phyloP scores from a whole-genome alignment of 192 early-diverging fungal species.

The Gamsiella multidivaricata region DNA sequence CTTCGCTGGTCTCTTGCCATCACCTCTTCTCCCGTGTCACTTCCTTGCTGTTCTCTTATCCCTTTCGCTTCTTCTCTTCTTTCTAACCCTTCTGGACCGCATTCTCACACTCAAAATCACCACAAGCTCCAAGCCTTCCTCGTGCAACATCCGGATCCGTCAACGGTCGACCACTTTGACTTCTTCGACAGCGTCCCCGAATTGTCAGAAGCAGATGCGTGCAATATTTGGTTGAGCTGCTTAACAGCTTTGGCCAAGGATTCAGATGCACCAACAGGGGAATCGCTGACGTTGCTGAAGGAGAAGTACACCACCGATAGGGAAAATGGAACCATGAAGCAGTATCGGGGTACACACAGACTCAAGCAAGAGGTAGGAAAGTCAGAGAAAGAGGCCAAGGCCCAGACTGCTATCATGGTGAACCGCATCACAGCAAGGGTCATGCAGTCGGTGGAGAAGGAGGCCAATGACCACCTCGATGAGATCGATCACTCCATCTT shows the following conservation, averaged over 20 bases:
- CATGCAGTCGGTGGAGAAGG: slow-evolving; percentile 10
- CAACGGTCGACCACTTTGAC: slow-evolving; percentile 20
- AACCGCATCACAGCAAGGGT: slow-evolving; percentile 25
- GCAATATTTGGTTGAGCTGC: slow-evolving; percentile 13
- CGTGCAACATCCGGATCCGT: slow-evolving; percentile 10
- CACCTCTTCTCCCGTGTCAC: neutral
- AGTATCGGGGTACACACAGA: slow-evolving; percentile 8
- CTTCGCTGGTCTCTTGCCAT: too few relatives aligned
- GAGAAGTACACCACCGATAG: slow-evolving; percentile 9
- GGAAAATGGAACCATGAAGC: slow-evolving; percentile 11
- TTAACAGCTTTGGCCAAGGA: slow-evolving; percentile 15
- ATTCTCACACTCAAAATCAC: slow-evolving; percentile 6
- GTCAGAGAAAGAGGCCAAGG: slow-evolving; percentile 8
- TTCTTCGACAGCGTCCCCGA: slow-evolving; percentile 16
- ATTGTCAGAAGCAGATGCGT: slow-evolving; percentile 26
- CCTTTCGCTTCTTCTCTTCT: neutral
- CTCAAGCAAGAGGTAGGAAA: slow-evolving; percentile 6
- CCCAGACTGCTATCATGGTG: slow-evolving; percentile 13
- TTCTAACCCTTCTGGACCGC: neutral
- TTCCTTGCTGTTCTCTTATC: neutral
- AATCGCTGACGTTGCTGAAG: slow-evolving; percentile 13
- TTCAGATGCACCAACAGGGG: slow-evolving; percentile 6
- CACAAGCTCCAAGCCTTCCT: slow-evolving; percentile 15
- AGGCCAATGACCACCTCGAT: slow-evolving; percentile 13
- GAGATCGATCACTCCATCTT: slow-evolving; percentile 11